Evolutionary conservation across 2,329 filamentous ascomycete species (phyloP).

Genomic region (Cordyceps javanica): DNA sequence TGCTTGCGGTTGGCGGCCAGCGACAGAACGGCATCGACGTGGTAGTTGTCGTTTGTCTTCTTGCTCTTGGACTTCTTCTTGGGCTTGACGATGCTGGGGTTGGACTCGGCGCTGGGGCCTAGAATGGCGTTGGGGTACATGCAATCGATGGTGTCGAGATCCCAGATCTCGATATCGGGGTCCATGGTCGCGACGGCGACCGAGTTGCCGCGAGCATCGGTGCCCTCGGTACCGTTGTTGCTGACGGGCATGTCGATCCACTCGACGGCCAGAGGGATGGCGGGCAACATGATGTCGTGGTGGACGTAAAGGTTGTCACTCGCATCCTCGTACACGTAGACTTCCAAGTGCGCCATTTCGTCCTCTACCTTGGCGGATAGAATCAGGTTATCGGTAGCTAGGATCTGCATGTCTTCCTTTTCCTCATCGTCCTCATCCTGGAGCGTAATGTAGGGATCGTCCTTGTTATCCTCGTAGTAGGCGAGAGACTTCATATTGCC

Average conservation of each 20-base stretch:
- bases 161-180: constrained; percentile 97
- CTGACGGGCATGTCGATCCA: constrained; percentile 86
- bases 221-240: constrained; percentile 56
- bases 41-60: constrained; percentile 85
- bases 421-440: constrained; percentile 65
- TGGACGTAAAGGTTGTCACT: constrained; percentile 97
- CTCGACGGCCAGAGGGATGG: constrained; percentile 90
- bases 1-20: constrained; percentile 90
- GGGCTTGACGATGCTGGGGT: constrained; percentile 59
- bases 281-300: constrained; percentile 98
- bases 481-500: constrained; percentile 89
- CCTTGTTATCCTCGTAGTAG: constrained; percentile 89
- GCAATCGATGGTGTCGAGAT: constrained; percentile 90
- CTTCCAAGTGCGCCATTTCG: constrained; percentile 90
- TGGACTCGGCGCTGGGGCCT: constrained; percentile 59
- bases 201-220: constrained; percentile 73
- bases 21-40: constrained; percentile 88
- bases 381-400: constrained; percentile 88
- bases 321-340: constrained; percentile 94
- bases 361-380: constrained; percentile 93
- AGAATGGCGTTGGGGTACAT: constrained; percentile 98
- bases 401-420: constrained; percentile 88
- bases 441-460: constrained; percentile 94
- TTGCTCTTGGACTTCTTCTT: constrained; percentile 89
- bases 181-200: constrained; percentile 96